phyloP scores from a whole-genome alignment of 2,329 filamentous ascomycete genomes.

The Tolypocladium endophyticum region DNA sequence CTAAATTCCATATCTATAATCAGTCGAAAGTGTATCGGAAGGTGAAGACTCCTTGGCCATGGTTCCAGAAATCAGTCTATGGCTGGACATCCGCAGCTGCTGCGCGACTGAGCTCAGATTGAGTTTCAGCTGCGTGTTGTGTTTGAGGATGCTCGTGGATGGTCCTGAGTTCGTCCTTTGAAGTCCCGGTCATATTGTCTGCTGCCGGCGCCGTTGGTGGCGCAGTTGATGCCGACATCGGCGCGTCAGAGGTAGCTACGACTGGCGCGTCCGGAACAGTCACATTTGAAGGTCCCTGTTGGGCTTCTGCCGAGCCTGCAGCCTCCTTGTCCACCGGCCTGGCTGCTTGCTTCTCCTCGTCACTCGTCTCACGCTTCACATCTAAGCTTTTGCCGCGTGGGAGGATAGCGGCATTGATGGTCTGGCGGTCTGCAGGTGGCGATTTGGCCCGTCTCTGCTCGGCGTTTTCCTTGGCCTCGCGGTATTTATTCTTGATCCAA shows the following conservation, averaged over 20 bases:
- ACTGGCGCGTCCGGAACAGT: background rate
- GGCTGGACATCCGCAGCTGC: background rate
- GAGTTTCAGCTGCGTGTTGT: background rate
- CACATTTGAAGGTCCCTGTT: background rate
- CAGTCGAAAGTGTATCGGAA: too few relatives aligned
- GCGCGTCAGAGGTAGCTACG: background rate
- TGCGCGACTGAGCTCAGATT: background rate
- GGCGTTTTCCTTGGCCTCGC: conserved; percentile 45
- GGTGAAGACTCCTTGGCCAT: background rate
- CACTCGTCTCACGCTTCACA: conserved; percentile 26
- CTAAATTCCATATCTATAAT: background rate
- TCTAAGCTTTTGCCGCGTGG: conserved; percentile 38
- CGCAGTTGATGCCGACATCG: background rate
- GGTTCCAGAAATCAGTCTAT: background rate
- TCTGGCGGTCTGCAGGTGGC: conserved; percentile 31
- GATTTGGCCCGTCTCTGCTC: conserved; percentile 47
- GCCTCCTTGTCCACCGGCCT: background rate
- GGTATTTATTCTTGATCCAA: conserved; percentile 51
- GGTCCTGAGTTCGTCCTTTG: background rate
- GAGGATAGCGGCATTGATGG: conserved; percentile 17
- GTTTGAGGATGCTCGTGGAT: background rate
- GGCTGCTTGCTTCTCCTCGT: conserved; percentile 10
- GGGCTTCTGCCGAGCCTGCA: background rate
- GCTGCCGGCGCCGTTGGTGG: background rate
- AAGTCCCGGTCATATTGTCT: background rate